Percentiles rank a stretch among this genome's conserved stretches.
phyloP scores from a whole-genome alignment of 1,139 yeast species.

The Debaryomyces subglobosus region DNA sequence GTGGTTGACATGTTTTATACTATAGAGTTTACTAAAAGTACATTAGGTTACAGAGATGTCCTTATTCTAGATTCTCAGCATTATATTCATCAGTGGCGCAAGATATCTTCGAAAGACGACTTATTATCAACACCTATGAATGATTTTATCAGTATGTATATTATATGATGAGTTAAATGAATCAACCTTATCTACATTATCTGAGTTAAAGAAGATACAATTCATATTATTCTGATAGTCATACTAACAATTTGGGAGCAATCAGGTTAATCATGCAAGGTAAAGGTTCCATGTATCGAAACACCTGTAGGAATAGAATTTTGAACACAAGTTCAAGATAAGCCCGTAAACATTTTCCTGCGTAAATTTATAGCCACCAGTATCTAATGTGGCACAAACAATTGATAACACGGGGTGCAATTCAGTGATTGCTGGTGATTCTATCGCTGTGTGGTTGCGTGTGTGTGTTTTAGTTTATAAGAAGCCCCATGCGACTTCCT shows the following conservation, averaged over 20 bases:
- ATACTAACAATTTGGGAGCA: constrained; percentile 7
- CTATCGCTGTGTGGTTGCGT: not conserved
- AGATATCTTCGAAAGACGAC: too few relatives aligned
- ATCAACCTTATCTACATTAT: constrained; percentile 14
- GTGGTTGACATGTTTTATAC: not conserved
- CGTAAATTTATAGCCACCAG: not conserved
- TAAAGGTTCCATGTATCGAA: not conserved
- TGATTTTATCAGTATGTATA: constrained; percentile 7
- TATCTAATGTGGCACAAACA: not conserved
- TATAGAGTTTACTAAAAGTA: not conserved
- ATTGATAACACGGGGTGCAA: not conserved
- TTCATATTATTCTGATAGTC: constrained; percentile 7
- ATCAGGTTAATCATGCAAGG: not conserved
- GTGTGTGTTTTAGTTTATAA: not conserved
- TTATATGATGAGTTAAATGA: constrained; percentile 11
- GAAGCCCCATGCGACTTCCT: not conserved
- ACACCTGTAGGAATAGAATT: not conserved
- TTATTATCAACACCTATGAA: not conserved
- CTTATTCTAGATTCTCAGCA: not conserved
- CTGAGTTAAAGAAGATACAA: constrained; percentile 11
- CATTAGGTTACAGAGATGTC: not conserved
- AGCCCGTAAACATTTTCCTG: not conserved
- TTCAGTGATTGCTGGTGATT: not conserved
- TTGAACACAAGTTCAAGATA: not conserved
- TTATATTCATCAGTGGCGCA: not conserved